Evolutionary conservation across 2,329 filamentous ascomycete species (phyloP).

Genomic region (Fusarium xyrophilum): DNA sequence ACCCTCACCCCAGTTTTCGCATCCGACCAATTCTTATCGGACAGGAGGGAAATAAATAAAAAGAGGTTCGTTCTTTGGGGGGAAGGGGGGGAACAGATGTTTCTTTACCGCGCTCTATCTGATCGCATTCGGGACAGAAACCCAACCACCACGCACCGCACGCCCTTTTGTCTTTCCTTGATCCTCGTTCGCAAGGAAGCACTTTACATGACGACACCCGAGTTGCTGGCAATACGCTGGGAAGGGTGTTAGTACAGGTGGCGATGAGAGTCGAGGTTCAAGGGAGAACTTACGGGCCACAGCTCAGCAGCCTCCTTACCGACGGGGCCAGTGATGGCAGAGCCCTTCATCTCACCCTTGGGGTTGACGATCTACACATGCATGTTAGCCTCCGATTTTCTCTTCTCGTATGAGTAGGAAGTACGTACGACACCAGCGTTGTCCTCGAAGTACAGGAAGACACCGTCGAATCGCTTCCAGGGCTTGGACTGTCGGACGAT

Average conservation of each 20-base stretch:
- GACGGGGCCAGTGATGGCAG: slow-evolving; percentile 97
- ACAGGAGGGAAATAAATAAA: slow-evolving; percentile 2
- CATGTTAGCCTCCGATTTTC: slow-evolving; percentile 45
- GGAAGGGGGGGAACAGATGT: slow-evolving; percentile 33
- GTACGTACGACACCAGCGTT: slow-evolving; percentile 95
- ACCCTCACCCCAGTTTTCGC: slow-evolving; percentile 8
- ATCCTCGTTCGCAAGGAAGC: slow-evolving; percentile 39
- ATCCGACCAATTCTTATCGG: slow-evolving; percentile 13
- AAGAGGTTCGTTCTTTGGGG: slow-evolving; percentile 24
- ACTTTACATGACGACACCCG: slow-evolving; percentile 98
- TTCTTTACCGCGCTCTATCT: slow-evolving; percentile 44
- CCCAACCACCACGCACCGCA: slow-evolving; percentile 35
- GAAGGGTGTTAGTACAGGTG: slow-evolving; percentile 42
- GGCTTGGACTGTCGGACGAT: slow-evolving; percentile 99
- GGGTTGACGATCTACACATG: slow-evolving; percentile 92
- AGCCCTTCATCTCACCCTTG: slow-evolving; percentile 99
- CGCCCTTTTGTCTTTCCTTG: slow-evolving; percentile 43
- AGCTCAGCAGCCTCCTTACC: slow-evolving; percentile 99
- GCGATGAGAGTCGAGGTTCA: not conserved
- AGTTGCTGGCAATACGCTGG: slow-evolving; percentile 99
- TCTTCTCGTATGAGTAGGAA: too few relatives aligned
- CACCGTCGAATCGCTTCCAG: slow-evolving; percentile 97
- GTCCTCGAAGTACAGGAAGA: slow-evolving; percentile 99
- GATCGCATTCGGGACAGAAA: slow-evolving; percentile 46
- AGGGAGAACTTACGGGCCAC: slow-evolving; percentile 79